Base-by-base conservation (phyloP, 305 asterid genomes). In the Euphrasia arctica region DNA sequence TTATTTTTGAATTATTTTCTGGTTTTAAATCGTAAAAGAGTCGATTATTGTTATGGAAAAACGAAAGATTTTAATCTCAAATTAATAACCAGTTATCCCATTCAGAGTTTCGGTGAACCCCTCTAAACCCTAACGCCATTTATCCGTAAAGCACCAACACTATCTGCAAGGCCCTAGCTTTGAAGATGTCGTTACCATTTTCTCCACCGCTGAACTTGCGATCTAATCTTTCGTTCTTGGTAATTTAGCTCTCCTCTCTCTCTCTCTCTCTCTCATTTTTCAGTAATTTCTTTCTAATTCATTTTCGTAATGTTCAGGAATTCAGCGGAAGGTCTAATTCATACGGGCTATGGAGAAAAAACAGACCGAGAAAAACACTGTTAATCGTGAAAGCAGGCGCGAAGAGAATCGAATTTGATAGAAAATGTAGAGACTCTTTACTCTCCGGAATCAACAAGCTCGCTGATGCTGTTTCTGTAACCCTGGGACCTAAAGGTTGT, bases 401-500 rank as follows among this genome's bases (percentile, higher is more conserved):
- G 8, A 93, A 86, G 80, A 86, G 94, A 77, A 82, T 90, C 59
- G 87, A 77, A 65, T 87, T 82, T 69, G 99, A 83, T 36, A 70
- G 68, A 47, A 87, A 85, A 54, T 88, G 95, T 74, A 80, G 96
- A 71, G 89, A 80, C 59, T 79, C 84, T 48, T 79, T 93, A 64
- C 90, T 90, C 71, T 78, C 84, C 54, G 97, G 99, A 47, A 86
- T 93, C 72, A 86, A 88, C 79, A 90, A 90, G 80, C 95, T 90
- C 54, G 96, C 97, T 18, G 96, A 93, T 85, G 95, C 89, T 73
- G 97, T 90, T 80, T 85, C 97, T 54, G 88, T 90, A 55, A 93
- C 99, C 22, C 75, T 93, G 59, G 97, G 99, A 65, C 97, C 97
- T 66, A 90, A 73, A 85, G 99, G 97, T 87, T 39, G 36, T 36